phyloP scores from a whole-genome alignment of 768 basidiomycete species.

The Neoboletus brunneissimus region DNA sequence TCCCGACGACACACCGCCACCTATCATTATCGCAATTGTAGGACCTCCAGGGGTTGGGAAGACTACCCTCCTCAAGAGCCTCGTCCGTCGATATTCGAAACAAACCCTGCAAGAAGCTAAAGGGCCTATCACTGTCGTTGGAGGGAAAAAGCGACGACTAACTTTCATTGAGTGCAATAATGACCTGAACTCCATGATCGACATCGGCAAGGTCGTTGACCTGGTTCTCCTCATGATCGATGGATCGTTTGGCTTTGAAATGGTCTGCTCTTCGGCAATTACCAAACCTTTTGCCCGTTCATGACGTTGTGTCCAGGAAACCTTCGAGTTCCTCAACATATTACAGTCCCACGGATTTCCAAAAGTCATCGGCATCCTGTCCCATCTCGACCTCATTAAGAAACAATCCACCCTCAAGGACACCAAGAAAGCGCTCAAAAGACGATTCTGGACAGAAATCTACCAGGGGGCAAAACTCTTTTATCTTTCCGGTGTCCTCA shows the following conservation, averaged over 20 bases:
- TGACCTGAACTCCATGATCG: constrained; percentile 97
- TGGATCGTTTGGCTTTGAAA: constrained; percentile 97
- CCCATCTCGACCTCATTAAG: constrained; percentile 96
- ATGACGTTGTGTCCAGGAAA: constrained; percentile 62
- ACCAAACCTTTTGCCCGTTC: background rate
- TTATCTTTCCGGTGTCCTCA: constrained; percentile 94
- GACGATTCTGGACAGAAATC: constrained; percentile 99
- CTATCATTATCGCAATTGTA: constrained; percentile 91
- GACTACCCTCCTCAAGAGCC: constrained; percentile 86
- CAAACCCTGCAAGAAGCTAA: constrained; percentile 86
- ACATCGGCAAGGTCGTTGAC: constrained; percentile 95
- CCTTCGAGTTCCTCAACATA: constrained; percentile 97
- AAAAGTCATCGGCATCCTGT: constrained; percentile 94
- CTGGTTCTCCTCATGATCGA: constrained; percentile 97
- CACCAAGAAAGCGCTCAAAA: constrained; percentile 93
- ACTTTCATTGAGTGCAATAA: constrained; percentile 98
- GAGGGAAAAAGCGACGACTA: constrained; percentile 88
- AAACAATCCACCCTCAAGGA: constrained; percentile 80
- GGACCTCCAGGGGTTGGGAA: constrained; percentile 98
- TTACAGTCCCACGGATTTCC: constrained; percentile 97
- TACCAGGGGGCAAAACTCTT: constrained; percentile 98
- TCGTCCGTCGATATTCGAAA: constrained; percentile 90
- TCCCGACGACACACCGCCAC: constrained; percentile 87
- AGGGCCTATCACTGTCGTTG: constrained; percentile 93
- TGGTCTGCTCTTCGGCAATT: constrained; percentile 55